Conservation (phyloP, 2,329 filamentous ascomycete species). For the Colletotrichum spinosum region DNA sequence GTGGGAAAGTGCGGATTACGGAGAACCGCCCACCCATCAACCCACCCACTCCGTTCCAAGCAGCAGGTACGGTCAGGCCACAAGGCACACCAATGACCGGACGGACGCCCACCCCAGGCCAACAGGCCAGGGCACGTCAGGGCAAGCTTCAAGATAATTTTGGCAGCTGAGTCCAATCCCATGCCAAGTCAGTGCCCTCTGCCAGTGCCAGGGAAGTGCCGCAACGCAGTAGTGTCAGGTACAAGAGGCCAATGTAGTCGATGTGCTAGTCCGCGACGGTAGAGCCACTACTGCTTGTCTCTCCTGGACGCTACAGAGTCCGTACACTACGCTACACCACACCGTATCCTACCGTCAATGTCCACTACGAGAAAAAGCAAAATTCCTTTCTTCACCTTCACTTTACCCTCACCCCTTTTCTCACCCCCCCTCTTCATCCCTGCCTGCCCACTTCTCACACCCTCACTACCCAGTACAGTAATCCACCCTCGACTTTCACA, state of each 20-base stretch:
- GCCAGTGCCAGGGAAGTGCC: no score
- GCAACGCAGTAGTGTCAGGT: slow-evolving; percentile 13
- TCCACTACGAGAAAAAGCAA: background rate
- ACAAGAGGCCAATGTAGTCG: slow-evolving; percentile 33
- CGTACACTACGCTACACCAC: no score
- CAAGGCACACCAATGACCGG: slow-evolving; percentile 15
- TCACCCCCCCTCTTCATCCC: slow-evolving; percentile 2
- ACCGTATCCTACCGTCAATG: no score
- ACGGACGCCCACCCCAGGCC: slow-evolving; percentile 15
- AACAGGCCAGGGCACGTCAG: slow-evolving; percentile 1
- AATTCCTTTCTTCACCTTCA: slow-evolving; percentile 36
- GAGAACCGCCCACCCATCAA: slow-evolving; percentile 1
- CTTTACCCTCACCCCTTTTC: slow-evolving; percentile 15
- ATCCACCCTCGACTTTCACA: no score
- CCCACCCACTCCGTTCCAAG: background rate
- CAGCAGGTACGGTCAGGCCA: background rate
- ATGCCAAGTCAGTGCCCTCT: no score
- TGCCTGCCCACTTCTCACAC: slow-evolving; percentile 19
- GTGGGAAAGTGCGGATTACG: slow-evolving; percentile 18
- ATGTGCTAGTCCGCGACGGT: slow-evolving; percentile 15
- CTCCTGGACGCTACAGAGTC: no score
- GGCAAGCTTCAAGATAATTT: slow-evolving; percentile 26
- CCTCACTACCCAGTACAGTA: background rate
- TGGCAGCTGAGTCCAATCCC: slow-evolving; percentile 8
- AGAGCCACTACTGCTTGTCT: background rate